Conservation (phyloP, 225 moss, liverwort and hornwort species). For the Pleurozium schreberi region DNA sequence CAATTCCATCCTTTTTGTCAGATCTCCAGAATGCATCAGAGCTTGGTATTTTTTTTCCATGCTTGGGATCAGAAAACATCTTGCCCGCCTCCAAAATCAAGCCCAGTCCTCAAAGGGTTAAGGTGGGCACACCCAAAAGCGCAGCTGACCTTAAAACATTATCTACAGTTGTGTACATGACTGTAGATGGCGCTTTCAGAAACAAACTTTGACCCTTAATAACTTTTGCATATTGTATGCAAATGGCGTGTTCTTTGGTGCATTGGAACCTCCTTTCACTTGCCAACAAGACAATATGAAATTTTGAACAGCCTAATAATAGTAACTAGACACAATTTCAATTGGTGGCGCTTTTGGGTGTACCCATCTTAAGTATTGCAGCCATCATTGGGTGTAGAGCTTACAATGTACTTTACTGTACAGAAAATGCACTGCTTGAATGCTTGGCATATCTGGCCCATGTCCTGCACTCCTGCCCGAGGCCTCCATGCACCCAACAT, state of each 20-base stretch:
- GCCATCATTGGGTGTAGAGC: not conserved
- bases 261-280: not conserved
- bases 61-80: no score
- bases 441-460: not conserved
- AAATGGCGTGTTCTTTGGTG: fast-evolving
- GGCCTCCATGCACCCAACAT: not conserved
- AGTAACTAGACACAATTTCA: not conserved
- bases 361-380: no score
- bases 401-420: not conserved
- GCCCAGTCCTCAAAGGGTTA: no score
- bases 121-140: no score
- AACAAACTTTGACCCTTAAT: not conserved
- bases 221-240: not conserved
- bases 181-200: no score
- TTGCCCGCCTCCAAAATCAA: no score
- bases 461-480: not conserved
- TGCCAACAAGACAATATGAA: not conserved
- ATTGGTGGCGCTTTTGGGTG: no score
- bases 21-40: no score
- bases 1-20: no score
- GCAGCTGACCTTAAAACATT: no score
- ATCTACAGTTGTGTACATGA: no score
- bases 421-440: not conserved
- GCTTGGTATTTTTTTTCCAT: no score
- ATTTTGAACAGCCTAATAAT: not conserved